These are phyloP conservation scores for Pyrrhoderma lamaoense DNA, from an alignment of 1,284 basidiomycete species.

Conservation along the genomic window DNA sequence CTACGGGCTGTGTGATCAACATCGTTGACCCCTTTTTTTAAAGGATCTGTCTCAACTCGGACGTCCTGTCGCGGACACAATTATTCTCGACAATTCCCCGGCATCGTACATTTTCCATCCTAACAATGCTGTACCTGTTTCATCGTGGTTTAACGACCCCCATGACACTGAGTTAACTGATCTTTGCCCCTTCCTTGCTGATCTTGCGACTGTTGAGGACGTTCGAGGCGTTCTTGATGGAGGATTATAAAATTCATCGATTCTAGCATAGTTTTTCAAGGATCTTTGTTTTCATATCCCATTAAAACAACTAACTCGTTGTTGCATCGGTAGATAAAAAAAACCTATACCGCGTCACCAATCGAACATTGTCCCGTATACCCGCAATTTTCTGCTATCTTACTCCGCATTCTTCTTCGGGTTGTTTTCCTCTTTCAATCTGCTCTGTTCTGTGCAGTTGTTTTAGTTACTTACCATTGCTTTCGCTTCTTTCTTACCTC, in stretches of 20 bases:
- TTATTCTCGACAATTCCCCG: conserved; percentile 98
- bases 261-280: not conserved
- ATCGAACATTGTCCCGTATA: conserved; percentile 6
- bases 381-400: conserved; percentile 10
- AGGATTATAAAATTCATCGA: conserved; percentile 42
- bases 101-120: conserved; percentile 99
- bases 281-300: not conserved
- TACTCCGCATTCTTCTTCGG: conserved; percentile 6
- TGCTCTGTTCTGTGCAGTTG: conserved; percentile 11
- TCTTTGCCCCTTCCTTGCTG: conserved; percentile 87
- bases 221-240: conserved; percentile 89
- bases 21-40: conserved; percentile 17
- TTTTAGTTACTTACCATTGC: conserved; percentile 9
- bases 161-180: conserved; percentile 97
- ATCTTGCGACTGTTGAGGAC: conserved; percentile 81
- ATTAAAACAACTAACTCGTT: not conserved
- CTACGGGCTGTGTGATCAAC: conserved; percentile 1
- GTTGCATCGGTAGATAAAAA: conserved; percentile 2
- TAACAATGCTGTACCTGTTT: conserved; percentile 97
- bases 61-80: conserved; percentile 85
- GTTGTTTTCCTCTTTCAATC: conserved; percentile 2
- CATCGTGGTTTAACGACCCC: conserved; percentile 98
- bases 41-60: conserved; percentile 97
- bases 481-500: conserved; percentile 1
- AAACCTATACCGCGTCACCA: conserved; percentile 6